Base-by-base conservation (phyloP, 768 basidiomycete genomes). In the Rhodotorula diobovata region DNA sequence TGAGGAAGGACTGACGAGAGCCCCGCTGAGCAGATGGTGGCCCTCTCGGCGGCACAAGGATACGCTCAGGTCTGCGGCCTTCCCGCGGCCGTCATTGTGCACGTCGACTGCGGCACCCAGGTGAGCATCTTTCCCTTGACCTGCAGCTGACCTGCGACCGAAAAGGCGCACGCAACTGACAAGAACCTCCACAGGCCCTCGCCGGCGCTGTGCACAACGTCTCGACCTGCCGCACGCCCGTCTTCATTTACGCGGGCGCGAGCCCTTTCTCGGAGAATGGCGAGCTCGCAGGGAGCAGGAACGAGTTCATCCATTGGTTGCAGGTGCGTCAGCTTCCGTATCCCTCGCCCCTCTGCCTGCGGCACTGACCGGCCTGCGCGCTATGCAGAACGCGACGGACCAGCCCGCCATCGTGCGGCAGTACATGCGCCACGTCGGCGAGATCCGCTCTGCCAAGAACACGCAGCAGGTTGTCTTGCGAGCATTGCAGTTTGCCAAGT, bases 131-230 rank as follows among this genome's bases (percentile, higher is more conserved):
- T 43, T 34, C 41, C 57, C 35, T n/a, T 55, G 37, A 21, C 43
- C 23, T 10, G 10, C 28, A 23, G n/a, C n/a, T n/a, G n/a, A n/a
- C n/a, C 32, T 35, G 32, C 15, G 39, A 41, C 45, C 32, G 30
- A 10, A 14, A 23, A 23, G 54, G 23, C n/a, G 18, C n/a, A 45
- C 25, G 32, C 25, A 21, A 2, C 43, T 48, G 46, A 30, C 37
- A 30, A 34, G n/a, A 53, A 20, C 50, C 2, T 16, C 14, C 41
- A 7, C 65, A 89, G 86, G 86, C 86, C 9, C 79, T 89, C 25
- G 88, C 86, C 7, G 88, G 88, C 18, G 89, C 89, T 0, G 82
- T 90, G 1, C 89, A 90, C 75, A 90, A 89, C 70, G 87, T 85
- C 15, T 86, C 88, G 75, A 83, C 85, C 60, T 84, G 84, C 35